A percentile compares a stretch with the other conserved stretches of the same genome.
These are phyloP conservation scores for Clathrus columnatus DNA, from an alignment of 768 basidiomycete genomes.

Conservation along the genomic window DNA sequence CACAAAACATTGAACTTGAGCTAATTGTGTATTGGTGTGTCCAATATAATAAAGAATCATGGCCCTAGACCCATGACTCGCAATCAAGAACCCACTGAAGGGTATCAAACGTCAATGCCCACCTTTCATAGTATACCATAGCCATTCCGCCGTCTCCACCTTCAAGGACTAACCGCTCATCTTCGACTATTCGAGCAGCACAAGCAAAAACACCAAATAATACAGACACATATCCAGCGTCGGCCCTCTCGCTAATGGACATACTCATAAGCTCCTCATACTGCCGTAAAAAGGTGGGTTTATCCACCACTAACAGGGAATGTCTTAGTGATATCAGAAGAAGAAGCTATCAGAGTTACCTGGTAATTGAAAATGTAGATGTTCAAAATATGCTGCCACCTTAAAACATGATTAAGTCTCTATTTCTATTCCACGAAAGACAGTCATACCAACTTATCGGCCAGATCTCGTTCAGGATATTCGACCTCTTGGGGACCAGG, in stretches of 20 bases:
- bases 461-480: constrained; percentile 75
- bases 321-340: not conserved
- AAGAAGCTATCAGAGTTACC: not conserved
- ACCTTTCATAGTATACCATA: constrained; percentile 87
- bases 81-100: not conserved
- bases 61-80: too few relatives aligned
- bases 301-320: constrained; percentile 54
- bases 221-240: constrained; percentile 72
- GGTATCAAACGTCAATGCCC: constrained; percentile 19
- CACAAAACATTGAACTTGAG: constrained; percentile 86
- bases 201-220: constrained; percentile 90
- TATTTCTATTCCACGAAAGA: constrained; percentile 10
- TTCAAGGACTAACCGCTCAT: constrained; percentile 46
- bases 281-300: constrained; percentile 67
- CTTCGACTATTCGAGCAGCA: constrained; percentile 69
- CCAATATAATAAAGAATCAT: constrained; percentile 90
- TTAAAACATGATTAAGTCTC: constrained; percentile 27
- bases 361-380: constrained; percentile 83
- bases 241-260: constrained; percentile 39
- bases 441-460: constrained; percentile 69
- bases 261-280: constrained; percentile 72
- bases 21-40: constrained; percentile 72
- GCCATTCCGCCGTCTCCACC: constrained; percentile 80
- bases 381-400: constrained; percentile 82
- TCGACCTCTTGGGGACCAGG: constrained; percentile 82